These are phyloP conservation scores for Cladosporium cucumerinum DNA, from an alignment of 2,329 filamentous ascomycete species.

Conservation along the genomic window DNA sequence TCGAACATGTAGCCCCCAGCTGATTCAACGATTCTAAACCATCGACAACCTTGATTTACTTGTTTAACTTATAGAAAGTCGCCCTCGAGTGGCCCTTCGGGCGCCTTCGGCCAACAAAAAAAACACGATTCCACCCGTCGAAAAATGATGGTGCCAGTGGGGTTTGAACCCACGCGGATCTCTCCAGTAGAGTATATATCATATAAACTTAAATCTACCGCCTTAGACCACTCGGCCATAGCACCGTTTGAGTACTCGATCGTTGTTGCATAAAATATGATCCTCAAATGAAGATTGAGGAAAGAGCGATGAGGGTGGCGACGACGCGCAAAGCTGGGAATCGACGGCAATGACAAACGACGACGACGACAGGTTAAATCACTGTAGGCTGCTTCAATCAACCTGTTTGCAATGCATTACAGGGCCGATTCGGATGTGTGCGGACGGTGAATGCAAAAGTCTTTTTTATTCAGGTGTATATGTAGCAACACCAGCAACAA, in stretches of 20 bases:
- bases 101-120: not conserved
- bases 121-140: too few relatives aligned
- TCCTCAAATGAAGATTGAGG: not conserved
- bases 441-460: not conserved
- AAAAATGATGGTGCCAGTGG: slow-evolving; percentile 9
- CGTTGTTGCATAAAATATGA: not conserved
- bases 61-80: not conserved
- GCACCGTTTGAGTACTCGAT: not conserved
- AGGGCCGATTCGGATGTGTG: not conserved
- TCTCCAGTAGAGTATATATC: slow-evolving; percentile 20
- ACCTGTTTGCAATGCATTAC: not conserved
- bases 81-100: too few relatives aligned
- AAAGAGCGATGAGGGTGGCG: too few relatives aligned
- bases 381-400: not conserved
- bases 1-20: not conserved
- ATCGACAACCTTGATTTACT: not conserved
- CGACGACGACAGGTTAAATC: not conserved
- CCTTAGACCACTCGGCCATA: slow-evolving; percentile 24
- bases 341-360: too few relatives aligned
- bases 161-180: slow-evolving; percentile 23
- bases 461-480: not conserved
- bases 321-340: not conserved
- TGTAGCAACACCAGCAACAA: not conserved
- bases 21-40: not conserved
- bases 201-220: slow-evolving; percentile 21